phyloP scores from a whole-genome alignment of 352 stramenopile genomes.

The Peronospora farinosa region DNA sequence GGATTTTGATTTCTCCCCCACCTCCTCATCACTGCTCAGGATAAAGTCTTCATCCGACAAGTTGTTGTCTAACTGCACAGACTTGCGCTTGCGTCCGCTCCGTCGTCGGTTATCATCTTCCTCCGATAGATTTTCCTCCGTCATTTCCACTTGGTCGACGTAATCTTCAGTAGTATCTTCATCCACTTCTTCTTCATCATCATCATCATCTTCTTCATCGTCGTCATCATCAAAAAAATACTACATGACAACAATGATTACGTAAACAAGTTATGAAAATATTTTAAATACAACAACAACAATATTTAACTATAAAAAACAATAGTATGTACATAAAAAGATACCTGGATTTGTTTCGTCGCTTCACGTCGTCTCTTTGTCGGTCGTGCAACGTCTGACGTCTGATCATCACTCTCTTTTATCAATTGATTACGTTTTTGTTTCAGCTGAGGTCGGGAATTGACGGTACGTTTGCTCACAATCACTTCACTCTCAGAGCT shows the following conservation, averaged over 20 bases:
- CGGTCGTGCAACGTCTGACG: constrained; percentile 14
- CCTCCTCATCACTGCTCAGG: constrained; percentile 31
- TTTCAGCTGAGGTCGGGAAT: constrained; percentile 36
- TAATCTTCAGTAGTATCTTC: constrained; percentile 39
- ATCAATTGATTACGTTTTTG: constrained; percentile 22
- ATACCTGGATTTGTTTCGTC: constrained; percentile 24
- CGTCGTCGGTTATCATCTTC: constrained; percentile 27
- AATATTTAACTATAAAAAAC: constrained; percentile 1
- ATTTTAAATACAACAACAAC: constrained; percentile 2
- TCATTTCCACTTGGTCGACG: constrained; percentile 28
- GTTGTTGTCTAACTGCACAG: constrained; percentile 21
- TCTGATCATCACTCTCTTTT: constrained; percentile 7
- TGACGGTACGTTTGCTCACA: constrained; percentile 12
- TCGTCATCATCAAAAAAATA: constrained; percentile 7
- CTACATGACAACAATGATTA: constrained; percentile 3
- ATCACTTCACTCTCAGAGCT: constrained; percentile 25
- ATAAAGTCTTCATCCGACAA: constrained; percentile 32
- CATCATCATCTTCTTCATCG: constrained; percentile 14
- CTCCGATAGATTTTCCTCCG: constrained; percentile 20
- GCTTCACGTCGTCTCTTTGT: constrained; percentile 23
- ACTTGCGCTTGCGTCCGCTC: constrained; percentile 34
- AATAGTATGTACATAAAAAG: background rate
- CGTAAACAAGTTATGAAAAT: constrained; percentile 9
- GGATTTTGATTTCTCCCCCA: constrained; percentile 35
- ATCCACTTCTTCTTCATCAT: constrained; percentile 25